Conservation (phyloP, 2,329 filamentous ascomycete genomes). For the Hypoxylon sp. region DNA sequence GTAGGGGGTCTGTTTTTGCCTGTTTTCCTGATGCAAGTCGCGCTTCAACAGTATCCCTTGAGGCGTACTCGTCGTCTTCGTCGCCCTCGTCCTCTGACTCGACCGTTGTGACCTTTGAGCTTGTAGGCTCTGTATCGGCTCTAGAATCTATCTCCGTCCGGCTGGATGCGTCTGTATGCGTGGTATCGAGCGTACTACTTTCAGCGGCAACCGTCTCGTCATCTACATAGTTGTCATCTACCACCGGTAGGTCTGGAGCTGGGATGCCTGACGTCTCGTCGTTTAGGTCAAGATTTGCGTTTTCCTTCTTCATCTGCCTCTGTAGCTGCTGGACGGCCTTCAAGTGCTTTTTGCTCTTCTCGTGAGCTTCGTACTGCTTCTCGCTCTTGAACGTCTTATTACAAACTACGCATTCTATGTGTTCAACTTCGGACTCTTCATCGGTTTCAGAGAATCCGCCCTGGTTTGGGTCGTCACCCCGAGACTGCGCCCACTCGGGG, state of each 20-base stretch:
- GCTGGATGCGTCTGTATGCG: slow-evolving; percentile 18
- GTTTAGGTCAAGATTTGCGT: slow-evolving; percentile 69
- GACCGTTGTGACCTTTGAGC: slow-evolving; percentile 18
- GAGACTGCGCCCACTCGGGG: slow-evolving; percentile 80
- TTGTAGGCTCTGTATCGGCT: slow-evolving; percentile 22
- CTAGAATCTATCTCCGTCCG: slow-evolving; percentile 20
- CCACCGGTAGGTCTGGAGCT: slow-evolving; percentile 10
- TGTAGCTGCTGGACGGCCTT: slow-evolving; percentile 86
- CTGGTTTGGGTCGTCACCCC: slow-evolving; percentile 63
- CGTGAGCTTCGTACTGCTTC: slow-evolving; percentile 90
- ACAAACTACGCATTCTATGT: slow-evolving; percentile 83
- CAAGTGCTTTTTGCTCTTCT: slow-evolving; percentile 95
- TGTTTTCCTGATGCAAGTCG: slow-evolving; percentile 52
- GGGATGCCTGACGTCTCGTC: slow-evolving; percentile 28
- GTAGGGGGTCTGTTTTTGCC: slow-evolving; percentile 22
- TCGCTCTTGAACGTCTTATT: slow-evolving; percentile 88
- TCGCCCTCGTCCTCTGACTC: slow-evolving; percentile 41
- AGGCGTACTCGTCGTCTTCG: slow-evolving; percentile 62
- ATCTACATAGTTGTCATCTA: slow-evolving; percentile 18
- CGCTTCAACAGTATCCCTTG: slow-evolving; percentile 59
- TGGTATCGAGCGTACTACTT: background rate
- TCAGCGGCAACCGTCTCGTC: slow-evolving; percentile 10
- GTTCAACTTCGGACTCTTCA: slow-evolving; percentile 67
- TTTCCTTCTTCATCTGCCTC: slow-evolving; percentile 86
- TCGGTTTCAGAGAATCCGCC: slow-evolving; percentile 72